Conservation (phyloP, 2,329 filamentous ascomycete species). For the Xylariaceae sp. region DNA sequence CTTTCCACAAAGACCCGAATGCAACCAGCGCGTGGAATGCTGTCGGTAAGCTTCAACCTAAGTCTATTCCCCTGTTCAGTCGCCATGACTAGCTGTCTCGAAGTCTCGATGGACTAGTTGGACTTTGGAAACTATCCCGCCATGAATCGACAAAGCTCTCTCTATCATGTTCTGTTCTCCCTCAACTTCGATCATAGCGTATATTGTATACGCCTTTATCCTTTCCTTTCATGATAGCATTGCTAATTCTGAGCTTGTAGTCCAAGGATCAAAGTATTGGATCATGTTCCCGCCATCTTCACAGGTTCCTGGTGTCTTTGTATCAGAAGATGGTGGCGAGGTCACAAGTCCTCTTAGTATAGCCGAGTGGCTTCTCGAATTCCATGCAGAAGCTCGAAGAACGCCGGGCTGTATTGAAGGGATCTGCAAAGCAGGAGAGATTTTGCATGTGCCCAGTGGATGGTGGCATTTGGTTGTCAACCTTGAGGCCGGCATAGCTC, state of each 20-base stretch:
- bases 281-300: conserved; percentile 88
- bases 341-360: conserved; percentile 92
- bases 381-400: conserved; percentile 75
- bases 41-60: conserved; percentile 40
- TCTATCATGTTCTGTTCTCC: not conserved
- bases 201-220: not conserved
- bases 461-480: conserved; percentile 99
- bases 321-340: conserved; percentile 83
- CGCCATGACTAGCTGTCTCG: not conserved
- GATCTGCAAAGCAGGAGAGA: conserved; percentile 76
- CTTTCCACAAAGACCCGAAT: conserved; percentile 83
- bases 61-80: not conserved
- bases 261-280: conserved; percentile 93
- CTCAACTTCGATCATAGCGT: not conserved
- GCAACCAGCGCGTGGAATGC: conserved; percentile 87
- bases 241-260: conserved; percentile 21
- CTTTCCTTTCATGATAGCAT: not conserved
- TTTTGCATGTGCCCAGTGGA: conserved; percentile 85
- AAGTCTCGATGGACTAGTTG: not conserved
- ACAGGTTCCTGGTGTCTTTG: conserved; percentile 80
- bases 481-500: conserved; percentile 73
- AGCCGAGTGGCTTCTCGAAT: conserved; percentile 90
- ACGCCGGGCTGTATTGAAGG: conserved; percentile 78
- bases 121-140: not conserved
- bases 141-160: not conserved